Conservation (phyloP, 208 protist species). For the Trypanosoma scelopori region DNA sequence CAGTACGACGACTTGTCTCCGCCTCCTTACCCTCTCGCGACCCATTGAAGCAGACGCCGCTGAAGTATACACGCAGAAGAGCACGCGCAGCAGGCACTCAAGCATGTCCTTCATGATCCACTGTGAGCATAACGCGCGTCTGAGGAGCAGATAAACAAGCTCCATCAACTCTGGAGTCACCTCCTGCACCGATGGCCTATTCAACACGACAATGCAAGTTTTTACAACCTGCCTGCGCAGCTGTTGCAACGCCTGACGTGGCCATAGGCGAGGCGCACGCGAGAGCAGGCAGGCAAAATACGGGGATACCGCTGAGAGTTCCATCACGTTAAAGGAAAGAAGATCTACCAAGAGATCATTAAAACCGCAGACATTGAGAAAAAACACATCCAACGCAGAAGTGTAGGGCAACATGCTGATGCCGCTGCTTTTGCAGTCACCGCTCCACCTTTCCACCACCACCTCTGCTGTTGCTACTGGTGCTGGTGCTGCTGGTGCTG, state of each 20-base stretch:
- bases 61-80: constrained; percentile 67
- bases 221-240: constrained; percentile 73
- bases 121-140: constrained; percentile 43
- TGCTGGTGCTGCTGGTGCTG: too few relatives aligned
- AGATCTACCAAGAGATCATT: constrained; percentile 79
- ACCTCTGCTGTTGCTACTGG: not conserved
- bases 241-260: constrained; percentile 48
- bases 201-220: constrained; percentile 71
- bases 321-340: constrained; percentile 79
- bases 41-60: constrained; percentile 60
- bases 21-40: constrained; percentile 44
- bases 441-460: not conserved
- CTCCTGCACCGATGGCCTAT: constrained; percentile 56
- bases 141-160: constrained; percentile 55
- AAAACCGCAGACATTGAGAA: constrained; percentile 80
- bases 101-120: constrained; percentile 76
- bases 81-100: constrained; percentile 64
- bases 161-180: constrained; percentile 51
- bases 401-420: not conserved
- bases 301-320: constrained; percentile 48
- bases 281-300: constrained; percentile 67
- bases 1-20: constrained; percentile 51
- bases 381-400: constrained; percentile 51
- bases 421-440: too few relatives aligned
- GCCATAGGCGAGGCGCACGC: constrained; percentile 52